Evolutionary conservation across 495 filamentous ascomycete genomes (phyloP).

Genomic region (Penicillium alfredii): DNA sequence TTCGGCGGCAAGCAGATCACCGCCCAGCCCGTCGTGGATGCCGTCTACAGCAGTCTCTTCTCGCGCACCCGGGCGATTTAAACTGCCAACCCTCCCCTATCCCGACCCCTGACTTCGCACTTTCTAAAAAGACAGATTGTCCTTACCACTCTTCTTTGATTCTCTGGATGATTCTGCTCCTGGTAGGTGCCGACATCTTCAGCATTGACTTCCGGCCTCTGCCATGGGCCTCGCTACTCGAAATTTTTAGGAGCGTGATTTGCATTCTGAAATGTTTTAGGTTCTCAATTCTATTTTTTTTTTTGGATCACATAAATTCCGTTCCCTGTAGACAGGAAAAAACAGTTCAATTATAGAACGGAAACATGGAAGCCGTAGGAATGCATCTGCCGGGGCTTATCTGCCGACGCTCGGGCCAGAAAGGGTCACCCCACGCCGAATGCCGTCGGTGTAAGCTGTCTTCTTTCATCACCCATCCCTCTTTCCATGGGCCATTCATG

Average conservation of each 20-base stretch:
- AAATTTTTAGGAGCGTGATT: conserved; percentile 25
- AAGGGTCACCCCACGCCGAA: conserved; percentile 13
- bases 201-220: conserved; percentile 10
- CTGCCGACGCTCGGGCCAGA: conserved; percentile 27
- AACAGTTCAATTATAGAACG: no score
- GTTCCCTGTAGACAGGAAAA: no score
- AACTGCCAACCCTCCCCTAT: conserved; percentile 7
- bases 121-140: conserved; percentile 11
- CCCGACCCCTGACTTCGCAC: conserved; percentile 15
- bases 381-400: conserved; percentile 24
- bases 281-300: no score
- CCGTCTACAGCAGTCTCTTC: conserved; percentile 96
- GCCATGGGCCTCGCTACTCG: conserved; percentile 8
- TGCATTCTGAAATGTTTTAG: no score
- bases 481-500: conserved; percentile 39
- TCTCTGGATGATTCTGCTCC: conserved; percentile 33
- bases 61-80: conserved; percentile 70
- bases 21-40: conserved; percentile 92
- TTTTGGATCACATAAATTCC: no score
- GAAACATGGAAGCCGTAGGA: conserved; percentile 1
- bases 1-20: conserved; percentile 87
- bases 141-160: conserved; percentile 21
- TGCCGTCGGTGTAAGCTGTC: conserved; percentile 6
- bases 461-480: conserved; percentile 1
- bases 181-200: conserved; percentile 39